phyloP scores from a whole-genome alignment of 2,329 filamentous ascomycete genomes.

The Penicillium sp. region DNA sequence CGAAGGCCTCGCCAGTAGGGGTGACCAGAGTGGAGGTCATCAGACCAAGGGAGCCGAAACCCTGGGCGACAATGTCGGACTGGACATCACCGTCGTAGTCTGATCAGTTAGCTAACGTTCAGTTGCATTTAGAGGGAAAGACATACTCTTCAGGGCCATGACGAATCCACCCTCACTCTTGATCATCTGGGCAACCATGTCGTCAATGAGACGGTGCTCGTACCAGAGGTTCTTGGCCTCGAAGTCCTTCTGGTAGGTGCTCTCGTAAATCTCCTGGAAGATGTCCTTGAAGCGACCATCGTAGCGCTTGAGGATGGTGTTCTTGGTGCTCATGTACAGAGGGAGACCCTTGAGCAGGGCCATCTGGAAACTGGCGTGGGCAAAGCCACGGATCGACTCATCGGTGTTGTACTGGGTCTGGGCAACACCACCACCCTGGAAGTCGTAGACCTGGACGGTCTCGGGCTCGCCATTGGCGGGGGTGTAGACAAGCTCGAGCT shows the following conservation, averaged over 20 bases:
- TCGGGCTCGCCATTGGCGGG: constrained; percentile 69
- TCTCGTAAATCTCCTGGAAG: constrained; percentile 93
- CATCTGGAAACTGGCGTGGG: constrained; percentile 93
- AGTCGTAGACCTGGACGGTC: constrained; percentile 82
- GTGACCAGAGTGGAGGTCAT: constrained; percentile 98
- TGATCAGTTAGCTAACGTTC: too few species aligned
- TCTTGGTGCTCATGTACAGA: constrained; percentile 99
- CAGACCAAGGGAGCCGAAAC: constrained; percentile 92
- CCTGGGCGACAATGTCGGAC: constrained; percentile 95
- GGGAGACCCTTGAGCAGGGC: constrained; percentile 77
- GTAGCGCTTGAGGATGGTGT: constrained; percentile 98
- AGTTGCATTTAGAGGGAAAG: constrained; percentile 1
- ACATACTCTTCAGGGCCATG: constrained; percentile 93
- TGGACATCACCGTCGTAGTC: constrained; percentile 99
- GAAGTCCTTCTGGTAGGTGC: constrained; percentile 75
- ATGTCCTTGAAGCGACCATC: constrained; percentile 99
- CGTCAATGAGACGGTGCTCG: constrained; percentile 96
- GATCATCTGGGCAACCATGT: constrained; percentile 99
- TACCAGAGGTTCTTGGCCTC: constrained; percentile 95
- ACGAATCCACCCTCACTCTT: constrained; percentile 95
- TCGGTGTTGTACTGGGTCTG: constrained; percentile 98
- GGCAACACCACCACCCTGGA: constrained; percentile 74
- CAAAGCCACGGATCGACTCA: constrained; percentile 88
- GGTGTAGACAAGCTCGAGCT: constrained; percentile 89
- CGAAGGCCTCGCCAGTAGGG: constrained; percentile 91